Evolutionary conservation across 1,284 basidiomycete species (phyloP), one percentile per base, ranked within the genome.

Genomic region (Trichosporon faecale): DNA sequence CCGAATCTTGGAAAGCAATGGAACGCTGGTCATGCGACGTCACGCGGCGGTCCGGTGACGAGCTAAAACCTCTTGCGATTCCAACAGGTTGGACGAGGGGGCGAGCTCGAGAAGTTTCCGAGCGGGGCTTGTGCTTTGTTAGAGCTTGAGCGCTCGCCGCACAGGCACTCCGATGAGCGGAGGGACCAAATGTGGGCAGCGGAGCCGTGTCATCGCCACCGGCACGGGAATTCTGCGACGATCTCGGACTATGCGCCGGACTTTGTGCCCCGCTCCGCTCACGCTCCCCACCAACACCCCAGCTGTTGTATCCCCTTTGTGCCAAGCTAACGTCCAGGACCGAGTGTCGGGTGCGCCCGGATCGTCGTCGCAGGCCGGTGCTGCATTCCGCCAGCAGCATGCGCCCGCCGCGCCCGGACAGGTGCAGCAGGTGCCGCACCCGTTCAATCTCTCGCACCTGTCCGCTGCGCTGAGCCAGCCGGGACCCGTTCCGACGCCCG

Each of bases 391-490:
- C 37, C 70, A 72, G 16, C 57, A 61, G 29, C 57, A 61, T 61
- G 63, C 44, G 27, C 67, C 29, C 25, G 67, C 46, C 40, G 68
- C 55, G 52, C 67, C 69, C 29, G 27, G 35, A 11, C 65, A 69
- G 65, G 68, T 63, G 46, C 35, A 63, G 60, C 68, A 69, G 65
- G 70, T 71, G 31, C 70, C 78, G 6, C 80, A 80, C 64, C 80
- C 81, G 3, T 83, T 83, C 78, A 81, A 83, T 72, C 76, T 83
- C 18, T 80, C 79, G 25, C 79, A 80, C 64, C 73, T 83, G 7
- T 78, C 79, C 9, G 73, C 77, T 12, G 79, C 80, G 5, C 76
- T 82, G 6, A 67, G 71, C 1, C 72, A 75, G 64, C 69, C 75
- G 12, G 66, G 71, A 2, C 71, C 71, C 1, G 67, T 68, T 2